Evolutionary conservation across 208 protist species (phyloP).

Genomic region (Leishmania mexicana): DNA sequence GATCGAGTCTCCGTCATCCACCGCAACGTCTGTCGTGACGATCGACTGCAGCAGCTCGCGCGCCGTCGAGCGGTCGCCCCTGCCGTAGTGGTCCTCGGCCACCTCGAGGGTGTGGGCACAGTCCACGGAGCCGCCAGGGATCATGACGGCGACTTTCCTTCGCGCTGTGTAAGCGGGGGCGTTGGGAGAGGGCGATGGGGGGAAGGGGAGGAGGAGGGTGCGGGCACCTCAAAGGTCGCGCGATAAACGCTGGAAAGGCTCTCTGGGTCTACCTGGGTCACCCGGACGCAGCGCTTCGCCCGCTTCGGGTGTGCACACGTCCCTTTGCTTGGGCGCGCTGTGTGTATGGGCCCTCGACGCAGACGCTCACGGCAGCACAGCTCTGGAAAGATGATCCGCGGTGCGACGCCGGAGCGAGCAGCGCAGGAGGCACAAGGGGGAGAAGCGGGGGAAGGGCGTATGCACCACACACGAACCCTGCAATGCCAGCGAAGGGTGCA

Average conservation of each 20-base stretch:
- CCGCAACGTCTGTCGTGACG: slow-evolving; percentile 35
- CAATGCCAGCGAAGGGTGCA: not conserved
- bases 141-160: not conserved
- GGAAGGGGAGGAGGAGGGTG: not conserved
- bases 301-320: not conserved
- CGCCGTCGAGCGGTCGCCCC: slow-evolving; percentile 63
- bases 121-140: slow-evolving; percentile 13
- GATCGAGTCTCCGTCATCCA: slow-evolving; percentile 67
- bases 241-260: not conserved
- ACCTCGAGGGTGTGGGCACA: slow-evolving; percentile 40
- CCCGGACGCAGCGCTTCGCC: not conserved
- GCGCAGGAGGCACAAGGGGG: not conserved
- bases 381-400: not conserved
- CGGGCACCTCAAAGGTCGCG: not conserved
- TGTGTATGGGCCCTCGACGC: too few species aligned
- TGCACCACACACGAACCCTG: not conserved
- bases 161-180: not conserved
- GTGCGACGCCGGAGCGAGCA: not conserved
- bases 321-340: too few species aligned
- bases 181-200: not conserved
- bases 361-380: not conserved
- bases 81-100: slow-evolving; percentile 60
- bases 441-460: not conserved
- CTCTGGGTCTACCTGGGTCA: not conserved
- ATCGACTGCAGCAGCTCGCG: slow-evolving; percentile 55